Evolutionary conservation across 2,329 filamentous ascomycete genomes (phyloP).

Genomic region (Clonostachys rosea): DNA sequence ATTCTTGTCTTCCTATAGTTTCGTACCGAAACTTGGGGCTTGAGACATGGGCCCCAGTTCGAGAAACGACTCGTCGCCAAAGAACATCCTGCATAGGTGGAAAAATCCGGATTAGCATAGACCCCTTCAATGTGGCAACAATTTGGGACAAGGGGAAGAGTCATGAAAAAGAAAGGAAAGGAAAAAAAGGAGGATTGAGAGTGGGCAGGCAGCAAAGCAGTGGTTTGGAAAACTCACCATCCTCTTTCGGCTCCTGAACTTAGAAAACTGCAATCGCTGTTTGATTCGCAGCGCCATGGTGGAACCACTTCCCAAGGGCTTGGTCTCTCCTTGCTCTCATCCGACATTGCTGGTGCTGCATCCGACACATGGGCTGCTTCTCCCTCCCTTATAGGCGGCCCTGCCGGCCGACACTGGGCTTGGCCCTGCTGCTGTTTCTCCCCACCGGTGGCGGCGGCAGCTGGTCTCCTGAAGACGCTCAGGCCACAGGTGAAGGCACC

Average conservation of each 20-base stretch:
- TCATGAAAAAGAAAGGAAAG: neutral
- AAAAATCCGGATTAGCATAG: neutral
- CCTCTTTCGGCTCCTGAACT: slow-evolving; percentile 78
- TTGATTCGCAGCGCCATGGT: slow-evolving; percentile 74
- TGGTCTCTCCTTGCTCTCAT: slow-evolving; percentile 28
- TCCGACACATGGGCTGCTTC: neutral
- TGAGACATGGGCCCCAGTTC: slow-evolving; percentile 28
- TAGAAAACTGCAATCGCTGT: slow-evolving; percentile 84
- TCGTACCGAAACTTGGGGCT: neutral
- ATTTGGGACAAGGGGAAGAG: neutral
- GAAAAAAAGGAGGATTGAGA: slow-evolving; percentile 5
- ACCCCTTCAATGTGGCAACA: neutral
- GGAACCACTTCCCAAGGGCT: slow-evolving; percentile 35
- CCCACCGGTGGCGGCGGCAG: neutral
- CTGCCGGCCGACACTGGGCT: neutral
- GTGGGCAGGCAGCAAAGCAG: neutral
- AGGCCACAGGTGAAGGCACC: slow-evolving; percentile 78
- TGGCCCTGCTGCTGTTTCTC: neutral
- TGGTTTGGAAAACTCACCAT: slow-evolving; percentile 56
- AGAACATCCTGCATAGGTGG: slow-evolving; percentile 31
- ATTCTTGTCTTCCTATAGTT: no score
- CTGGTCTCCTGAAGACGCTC: slow-evolving; percentile 49
- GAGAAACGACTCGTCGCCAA: slow-evolving; percentile 52
- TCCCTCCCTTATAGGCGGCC: neutral
- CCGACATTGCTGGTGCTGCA: neutral